These are phyloP conservation scores for Claviceps sp. DNA, from an alignment of 2,329 filamentous ascomycete species.

Conservation along the genomic window DNA sequence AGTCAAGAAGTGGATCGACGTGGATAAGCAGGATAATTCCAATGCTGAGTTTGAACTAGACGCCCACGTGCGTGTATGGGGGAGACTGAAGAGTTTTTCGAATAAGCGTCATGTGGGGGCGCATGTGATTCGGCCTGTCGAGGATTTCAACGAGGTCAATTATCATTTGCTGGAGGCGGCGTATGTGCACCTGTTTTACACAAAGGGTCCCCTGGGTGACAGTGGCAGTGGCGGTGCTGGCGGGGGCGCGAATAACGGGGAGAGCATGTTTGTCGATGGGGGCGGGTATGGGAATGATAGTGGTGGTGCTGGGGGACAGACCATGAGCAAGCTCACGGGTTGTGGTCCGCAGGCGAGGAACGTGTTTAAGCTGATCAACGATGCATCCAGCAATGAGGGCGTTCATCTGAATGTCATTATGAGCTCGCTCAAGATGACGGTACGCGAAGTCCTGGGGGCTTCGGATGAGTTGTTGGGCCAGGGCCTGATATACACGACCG, in stretches of 20 bases:
- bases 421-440: constrained; percentile 47
- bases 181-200: constrained; percentile 75
- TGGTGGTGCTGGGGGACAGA: constrained; percentile 21
- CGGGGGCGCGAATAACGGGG: constrained; percentile 12
- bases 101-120: constrained; percentile 72
- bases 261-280: constrained; percentile 45
- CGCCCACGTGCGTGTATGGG: constrained; percentile 75
- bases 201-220: constrained; percentile 46
- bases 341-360: constrained; percentile 48
- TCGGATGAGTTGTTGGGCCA: constrained; percentile 64
- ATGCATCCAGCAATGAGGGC: constrained; percentile 62
- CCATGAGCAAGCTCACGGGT: constrained; percentile 26
- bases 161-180: constrained; percentile 87
- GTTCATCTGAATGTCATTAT: constrained; percentile 70
- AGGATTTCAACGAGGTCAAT: constrained; percentile 83
- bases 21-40: constrained; percentile 36
- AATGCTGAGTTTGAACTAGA: constrained; percentile 51
- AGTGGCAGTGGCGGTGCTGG: constrained; percentile 26
- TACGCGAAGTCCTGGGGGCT: constrained; percentile 59
- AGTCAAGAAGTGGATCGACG: constrained; percentile 75
- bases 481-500: constrained; percentile 76
- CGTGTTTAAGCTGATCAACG: constrained; percentile 58
- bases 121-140: constrained; percentile 65
- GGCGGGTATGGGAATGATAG: constrained; percentile 28
- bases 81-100: constrained; percentile 70